These are phyloP conservation scores for Dictyostelium discoideum DNA, from an alignment of 78 protist genomes.

Conservation along the genomic window dicty_2.7 NC_007089.4:2127501-2128000, in stretches of 20 bases:
- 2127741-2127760: neutral
- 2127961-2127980: neutral
- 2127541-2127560: conserved; percentile 25
- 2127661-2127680: conserved; percentile 6
- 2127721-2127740: neutral
- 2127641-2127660: conserved; percentile 7
- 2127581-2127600: neutral
- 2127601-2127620: conserved; percentile 14
- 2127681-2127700: neutral
- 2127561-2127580: neutral
- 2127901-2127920: neutral
- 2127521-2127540: neutral
- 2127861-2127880: neutral
- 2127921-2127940: neutral
- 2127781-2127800: neutral
- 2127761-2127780: no score
- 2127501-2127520: neutral
- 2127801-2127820: neutral
- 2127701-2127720: neutral
- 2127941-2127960: neutral
- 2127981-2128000: neutral
- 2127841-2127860: neutral
- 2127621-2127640: neutral
- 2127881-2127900: neutral
- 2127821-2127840: neutral